phyloP scores from a whole-genome alignment of 306 rosid genomes.

The Quercus suber region DNA sequence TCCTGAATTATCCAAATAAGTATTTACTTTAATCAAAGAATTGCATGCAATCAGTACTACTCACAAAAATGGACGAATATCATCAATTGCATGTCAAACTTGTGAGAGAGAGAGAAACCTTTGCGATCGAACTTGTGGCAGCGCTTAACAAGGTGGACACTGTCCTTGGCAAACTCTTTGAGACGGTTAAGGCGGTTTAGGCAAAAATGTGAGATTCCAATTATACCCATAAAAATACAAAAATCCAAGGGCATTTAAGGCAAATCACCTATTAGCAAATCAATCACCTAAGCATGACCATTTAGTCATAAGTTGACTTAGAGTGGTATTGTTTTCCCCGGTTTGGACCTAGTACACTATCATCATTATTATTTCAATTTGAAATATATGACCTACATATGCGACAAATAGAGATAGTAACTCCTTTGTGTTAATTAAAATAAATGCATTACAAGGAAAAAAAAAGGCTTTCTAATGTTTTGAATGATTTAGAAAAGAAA shows the following conservation, averaged over 20 bases:
- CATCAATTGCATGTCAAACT: neutral
- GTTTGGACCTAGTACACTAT: neutral
- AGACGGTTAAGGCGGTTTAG: too few relatives aligned
- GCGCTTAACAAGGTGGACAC: slow-evolving; percentile 26
- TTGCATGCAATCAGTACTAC: neutral
- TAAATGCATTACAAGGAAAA: neutral
- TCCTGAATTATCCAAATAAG: neutral
- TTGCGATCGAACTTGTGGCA: slow-evolving; percentile 30
- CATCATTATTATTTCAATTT: neutral
- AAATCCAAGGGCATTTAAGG: too few relatives aligned
- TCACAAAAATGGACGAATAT: neutral
- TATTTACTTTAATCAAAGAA: neutral
- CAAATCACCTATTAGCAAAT: neutral
- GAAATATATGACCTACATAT: neutral
- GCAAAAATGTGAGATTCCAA: too few relatives aligned
- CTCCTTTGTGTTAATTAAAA: neutral
- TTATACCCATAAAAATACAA: too few relatives aligned
- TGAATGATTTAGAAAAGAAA: neutral
- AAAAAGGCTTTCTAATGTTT: neutral
- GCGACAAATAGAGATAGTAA: neutral
- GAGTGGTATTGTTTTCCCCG: neutral
- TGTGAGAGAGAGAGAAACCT: neutral
- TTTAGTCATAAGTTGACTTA: slow-evolving; percentile 9
- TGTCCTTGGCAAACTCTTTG: slow-evolving; percentile 28
- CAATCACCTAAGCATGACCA: neutral